Conservation (phyloP, 148 eudicot genomes). For the Chenopodium formosanum region DNA sequence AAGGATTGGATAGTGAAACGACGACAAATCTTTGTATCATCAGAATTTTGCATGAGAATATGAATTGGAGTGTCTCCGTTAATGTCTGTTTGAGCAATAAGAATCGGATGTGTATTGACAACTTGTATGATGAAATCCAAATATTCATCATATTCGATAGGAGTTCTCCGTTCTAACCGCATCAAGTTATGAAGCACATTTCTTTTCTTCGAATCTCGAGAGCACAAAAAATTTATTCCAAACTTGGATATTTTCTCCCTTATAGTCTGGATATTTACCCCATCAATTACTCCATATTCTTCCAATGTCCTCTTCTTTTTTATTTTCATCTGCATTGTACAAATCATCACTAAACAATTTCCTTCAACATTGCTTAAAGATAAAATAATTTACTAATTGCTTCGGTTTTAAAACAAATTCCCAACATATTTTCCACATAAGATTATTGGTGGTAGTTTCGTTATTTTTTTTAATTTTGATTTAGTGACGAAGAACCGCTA, state of each 20-base stretch:
- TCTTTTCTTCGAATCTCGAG: background rate
- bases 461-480: no score
- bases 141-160: background rate
- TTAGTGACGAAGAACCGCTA: no score
- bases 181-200: background rate
- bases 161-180: background rate
- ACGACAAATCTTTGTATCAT: background rate
- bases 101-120: background rate
- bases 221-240: background rate
- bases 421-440: no score
- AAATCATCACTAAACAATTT: no score
- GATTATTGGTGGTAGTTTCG: no score
- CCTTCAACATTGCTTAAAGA: no score
- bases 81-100: background rate
- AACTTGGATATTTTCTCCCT: background rate
- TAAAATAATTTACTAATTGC: no score
- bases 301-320: background rate
- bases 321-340: background rate
- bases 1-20: background rate
- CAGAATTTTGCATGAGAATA: background rate
- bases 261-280: background rate
- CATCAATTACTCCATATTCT: background rate
- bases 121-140: background rate
- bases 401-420: no score
- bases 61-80: background rate